Percentiles rank a stretch among this genome's conserved stretches.
Conservation (phyloP, 2,329 filamentous ascomycete species). For the Neoarthrinium moseri region DNA sequence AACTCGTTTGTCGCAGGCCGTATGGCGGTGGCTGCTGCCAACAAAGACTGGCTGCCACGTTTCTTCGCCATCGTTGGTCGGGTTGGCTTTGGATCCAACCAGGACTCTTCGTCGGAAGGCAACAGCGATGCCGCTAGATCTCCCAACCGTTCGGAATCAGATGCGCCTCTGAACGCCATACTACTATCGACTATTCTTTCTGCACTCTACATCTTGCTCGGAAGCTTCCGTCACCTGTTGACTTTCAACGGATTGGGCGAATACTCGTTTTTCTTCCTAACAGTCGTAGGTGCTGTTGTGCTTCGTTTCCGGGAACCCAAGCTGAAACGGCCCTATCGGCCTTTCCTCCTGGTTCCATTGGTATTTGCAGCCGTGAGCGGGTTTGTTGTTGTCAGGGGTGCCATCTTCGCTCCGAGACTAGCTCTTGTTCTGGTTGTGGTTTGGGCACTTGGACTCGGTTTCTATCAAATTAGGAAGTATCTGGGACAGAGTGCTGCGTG, state of each 20-base stretch:
- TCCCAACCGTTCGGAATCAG: slow-evolving; percentile 28
- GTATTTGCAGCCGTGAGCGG: slow-evolving; percentile 58
- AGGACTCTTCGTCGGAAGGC: slow-evolving; percentile 8
- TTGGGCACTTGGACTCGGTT: slow-evolving; percentile 46
- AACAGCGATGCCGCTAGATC: slow-evolving; percentile 3
- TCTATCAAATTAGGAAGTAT: slow-evolving; percentile 31
- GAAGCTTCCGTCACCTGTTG: slow-evolving; percentile 59
- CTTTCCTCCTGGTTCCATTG: slow-evolving; percentile 46
- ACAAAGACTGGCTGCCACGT: slow-evolving; percentile 48
- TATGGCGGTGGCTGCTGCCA: slow-evolving; percentile 59
- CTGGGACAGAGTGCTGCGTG: background rate
- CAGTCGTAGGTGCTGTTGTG: slow-evolving; percentile 57
- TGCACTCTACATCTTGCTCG: slow-evolving; percentile 57
- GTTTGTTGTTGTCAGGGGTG: slow-evolving; percentile 58
- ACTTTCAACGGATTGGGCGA: slow-evolving; percentile 60
- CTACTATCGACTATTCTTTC: slow-evolving; percentile 48
- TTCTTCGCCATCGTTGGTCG: slow-evolving; percentile 43
- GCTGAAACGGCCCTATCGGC: slow-evolving; percentile 55
- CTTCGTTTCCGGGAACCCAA: slow-evolving; percentile 55
- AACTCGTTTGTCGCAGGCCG: slow-evolving; percentile 63
- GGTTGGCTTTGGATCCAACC: slow-evolving; percentile 28
- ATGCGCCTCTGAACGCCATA: slow-evolving; percentile 55
- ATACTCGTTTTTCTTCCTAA: slow-evolving; percentile 64
- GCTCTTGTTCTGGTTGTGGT: slow-evolving; percentile 50
- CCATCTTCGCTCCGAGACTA: slow-evolving; percentile 56